Conservation (phyloP, 148 eudicot species). For the Chenopodium suecicum region DNA sequence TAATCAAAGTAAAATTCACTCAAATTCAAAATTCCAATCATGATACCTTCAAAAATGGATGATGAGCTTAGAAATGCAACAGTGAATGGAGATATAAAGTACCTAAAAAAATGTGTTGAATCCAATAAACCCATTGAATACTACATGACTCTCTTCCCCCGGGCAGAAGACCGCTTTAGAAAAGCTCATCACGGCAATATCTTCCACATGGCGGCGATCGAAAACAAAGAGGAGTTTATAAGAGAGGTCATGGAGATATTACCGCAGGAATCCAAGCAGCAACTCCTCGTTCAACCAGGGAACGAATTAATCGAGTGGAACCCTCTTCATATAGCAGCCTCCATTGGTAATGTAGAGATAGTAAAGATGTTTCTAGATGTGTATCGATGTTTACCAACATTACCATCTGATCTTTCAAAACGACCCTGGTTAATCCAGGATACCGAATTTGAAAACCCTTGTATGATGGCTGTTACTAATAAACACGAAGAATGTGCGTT, state of each 20-base stretch:
- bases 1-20: no score
- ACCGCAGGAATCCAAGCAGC: not conserved
- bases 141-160: not conserved
- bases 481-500: not conserved
- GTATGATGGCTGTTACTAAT: not conserved
- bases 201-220: not conserved
- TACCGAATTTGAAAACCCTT: not conserved
- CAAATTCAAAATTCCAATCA: not conserved
- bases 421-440: not conserved
- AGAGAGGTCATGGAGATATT: not conserved
- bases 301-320: not conserved
- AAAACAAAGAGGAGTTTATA: not conserved
- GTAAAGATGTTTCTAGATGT: not conserved
- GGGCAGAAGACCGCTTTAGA: not conserved
- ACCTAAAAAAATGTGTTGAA: not conserved
- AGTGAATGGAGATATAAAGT: not conserved
- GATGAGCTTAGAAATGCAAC: not conserved
- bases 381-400: not conserved
- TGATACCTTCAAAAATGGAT: not conserved
- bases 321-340: not conserved
- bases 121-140: not conserved
- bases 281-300: not conserved
- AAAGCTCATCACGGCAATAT: not conserved
- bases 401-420: not conserved
- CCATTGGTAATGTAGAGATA: not conserved